Evolutionary conservation across 2,329 filamentous ascomycete species (phyloP).

Genomic region (Colletotrichum sublineola): DNA sequence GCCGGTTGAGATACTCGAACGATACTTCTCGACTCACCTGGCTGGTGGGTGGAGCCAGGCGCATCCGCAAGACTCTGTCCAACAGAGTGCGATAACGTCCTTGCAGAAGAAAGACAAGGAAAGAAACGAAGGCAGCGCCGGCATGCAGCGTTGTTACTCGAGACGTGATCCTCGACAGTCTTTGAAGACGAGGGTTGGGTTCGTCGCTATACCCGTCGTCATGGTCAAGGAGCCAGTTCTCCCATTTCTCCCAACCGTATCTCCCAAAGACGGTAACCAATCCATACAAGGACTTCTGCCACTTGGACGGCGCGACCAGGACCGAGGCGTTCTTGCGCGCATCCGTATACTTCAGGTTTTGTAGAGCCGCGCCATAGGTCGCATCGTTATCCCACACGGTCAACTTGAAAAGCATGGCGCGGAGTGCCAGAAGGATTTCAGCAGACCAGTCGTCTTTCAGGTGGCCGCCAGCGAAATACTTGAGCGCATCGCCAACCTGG

Average conservation of each 20-base stretch:
- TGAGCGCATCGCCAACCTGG: constrained; percentile 89
- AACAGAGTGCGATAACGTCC: constrained; percentile 92
- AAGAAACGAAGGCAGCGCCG: constrained; percentile 84
- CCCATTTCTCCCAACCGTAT: constrained; percentile 94
- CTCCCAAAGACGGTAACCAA: constrained; percentile 86
- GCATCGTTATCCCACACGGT: constrained; percentile 97
- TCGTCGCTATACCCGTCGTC: constrained; percentile 81
- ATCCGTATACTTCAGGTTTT: constrained; percentile 92
- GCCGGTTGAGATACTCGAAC: constrained; percentile 97
- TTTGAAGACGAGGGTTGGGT: constrained; percentile 62
- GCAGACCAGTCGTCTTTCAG: constrained; percentile 88
- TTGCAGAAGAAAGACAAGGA: constrained; percentile 90
- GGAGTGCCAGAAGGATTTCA: constrained; percentile 84
- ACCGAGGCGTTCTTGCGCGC: constrained; percentile 76
- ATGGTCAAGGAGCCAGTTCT: constrained; percentile 83
- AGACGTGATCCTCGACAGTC: constrained; percentile 78
- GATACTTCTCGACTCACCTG: constrained; percentile 93
- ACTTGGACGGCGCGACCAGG: constrained; percentile 77
- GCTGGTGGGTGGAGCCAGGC: constrained; percentile 85
- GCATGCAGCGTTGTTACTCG: constrained; percentile 81
- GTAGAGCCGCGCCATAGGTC: constrained; percentile 91
- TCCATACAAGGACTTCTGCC: constrained; percentile 89
- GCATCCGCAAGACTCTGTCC: constrained; percentile 85
- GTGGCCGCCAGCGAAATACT: constrained; percentile 82
- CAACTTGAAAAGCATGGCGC: constrained; percentile 90